Evolutionary conservation across 495 filamentous ascomycete species (phyloP).

Genomic region (Podospora conica): DNA sequence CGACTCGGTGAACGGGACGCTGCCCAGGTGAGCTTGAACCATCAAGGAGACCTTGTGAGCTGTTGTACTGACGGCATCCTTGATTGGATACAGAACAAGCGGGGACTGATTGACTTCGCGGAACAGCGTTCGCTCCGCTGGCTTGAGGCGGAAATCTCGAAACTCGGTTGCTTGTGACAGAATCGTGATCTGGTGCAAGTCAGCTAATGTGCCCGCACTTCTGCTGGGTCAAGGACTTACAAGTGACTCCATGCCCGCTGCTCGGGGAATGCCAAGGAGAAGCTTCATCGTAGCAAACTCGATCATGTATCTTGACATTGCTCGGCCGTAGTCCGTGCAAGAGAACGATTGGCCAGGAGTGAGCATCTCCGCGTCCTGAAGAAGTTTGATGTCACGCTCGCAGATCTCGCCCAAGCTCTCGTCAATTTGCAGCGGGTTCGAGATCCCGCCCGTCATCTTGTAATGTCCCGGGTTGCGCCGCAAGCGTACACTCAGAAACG

Average conservation of each 20-base stretch:
- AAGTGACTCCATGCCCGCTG: slow-evolving; percentile 61
- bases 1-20: slow-evolving; percentile 61
- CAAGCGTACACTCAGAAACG: slow-evolving; percentile 81
- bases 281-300: slow-evolving; percentile 85
- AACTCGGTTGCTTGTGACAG: slow-evolving; percentile 69
- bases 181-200: slow-evolving; percentile 20
- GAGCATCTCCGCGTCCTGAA: slow-evolving; percentile 59
- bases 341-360: slow-evolving; percentile 43
- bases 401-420: slow-evolving; percentile 74
- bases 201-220: neutral
- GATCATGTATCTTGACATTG: slow-evolving; percentile 92
- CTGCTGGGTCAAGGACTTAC: slow-evolving; percentile 42
- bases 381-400: slow-evolving; percentile 64
- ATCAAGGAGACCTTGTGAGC: slow-evolving; percentile 86
- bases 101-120: slow-evolving; percentile 73
- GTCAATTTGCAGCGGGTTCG: slow-evolving; percentile 50
- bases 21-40: slow-evolving; percentile 73
- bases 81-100: slow-evolving; percentile 71
- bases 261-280: slow-evolving; percentile 56
- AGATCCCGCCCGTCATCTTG: slow-evolving; percentile 51
- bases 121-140: slow-evolving; percentile 67
- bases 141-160: slow-evolving; percentile 60
- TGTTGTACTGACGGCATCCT: slow-evolving; percentile 62
- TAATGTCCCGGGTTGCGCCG: slow-evolving; percentile 76
- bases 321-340: slow-evolving; percentile 73